phyloP scores from a whole-genome alignment of 495 filamentous ascomycete genomes.

The Aspergillus sclerotioniger region DNA sequence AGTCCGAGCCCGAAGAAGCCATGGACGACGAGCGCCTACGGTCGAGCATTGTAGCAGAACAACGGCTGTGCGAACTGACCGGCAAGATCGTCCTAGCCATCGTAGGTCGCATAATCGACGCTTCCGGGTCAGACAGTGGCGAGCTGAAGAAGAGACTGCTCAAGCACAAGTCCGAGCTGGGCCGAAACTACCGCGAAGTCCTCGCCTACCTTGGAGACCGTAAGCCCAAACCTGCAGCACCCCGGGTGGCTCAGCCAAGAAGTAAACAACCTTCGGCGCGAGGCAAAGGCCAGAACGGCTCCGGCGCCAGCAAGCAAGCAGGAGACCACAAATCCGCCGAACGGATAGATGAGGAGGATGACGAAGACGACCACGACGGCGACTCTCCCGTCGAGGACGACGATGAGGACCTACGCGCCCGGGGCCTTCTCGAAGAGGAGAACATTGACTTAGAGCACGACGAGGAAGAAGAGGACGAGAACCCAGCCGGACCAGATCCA shows the following conservation, averaged over 20 bases:
- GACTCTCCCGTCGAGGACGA: conserved; percentile 52
- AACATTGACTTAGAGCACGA: conserved; percentile 52
- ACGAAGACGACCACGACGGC: conserved; percentile 42
- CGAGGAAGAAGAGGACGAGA: conserved; percentile 36
- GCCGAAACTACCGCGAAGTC: conserved; percentile 74
- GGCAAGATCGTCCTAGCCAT: conserved; percentile 79
- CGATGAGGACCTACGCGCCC: conserved; percentile 57
- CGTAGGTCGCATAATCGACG: conserved; percentile 69
- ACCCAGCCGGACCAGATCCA: conserved; percentile 51
- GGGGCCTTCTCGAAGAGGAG: conserved; percentile 59
- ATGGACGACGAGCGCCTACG: conserved; percentile 54
- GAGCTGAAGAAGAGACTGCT: conserved; percentile 62
- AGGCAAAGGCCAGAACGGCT: conserved; percentile 34
- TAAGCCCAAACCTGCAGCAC: conserved; percentile 37
- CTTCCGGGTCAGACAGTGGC: conserved; percentile 53
- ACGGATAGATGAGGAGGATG: conserved; percentile 38
- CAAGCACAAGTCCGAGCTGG: conserved; percentile 65
- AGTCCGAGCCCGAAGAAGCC: conserved; percentile 47
- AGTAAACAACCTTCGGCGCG: conserved; percentile 47
- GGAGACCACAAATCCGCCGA: conserved; percentile 38
- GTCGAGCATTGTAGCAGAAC: conserved; percentile 69
- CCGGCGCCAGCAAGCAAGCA: conserved; percentile 31
- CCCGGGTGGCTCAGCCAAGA: conserved; percentile 34
- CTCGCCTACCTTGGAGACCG: conserved; percentile 68
- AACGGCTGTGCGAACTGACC: conserved; percentile 78